Evolutionary conservation across 345 rosid species (phyloP).

Genomic region (Eutrema heterophyllum): DNA sequence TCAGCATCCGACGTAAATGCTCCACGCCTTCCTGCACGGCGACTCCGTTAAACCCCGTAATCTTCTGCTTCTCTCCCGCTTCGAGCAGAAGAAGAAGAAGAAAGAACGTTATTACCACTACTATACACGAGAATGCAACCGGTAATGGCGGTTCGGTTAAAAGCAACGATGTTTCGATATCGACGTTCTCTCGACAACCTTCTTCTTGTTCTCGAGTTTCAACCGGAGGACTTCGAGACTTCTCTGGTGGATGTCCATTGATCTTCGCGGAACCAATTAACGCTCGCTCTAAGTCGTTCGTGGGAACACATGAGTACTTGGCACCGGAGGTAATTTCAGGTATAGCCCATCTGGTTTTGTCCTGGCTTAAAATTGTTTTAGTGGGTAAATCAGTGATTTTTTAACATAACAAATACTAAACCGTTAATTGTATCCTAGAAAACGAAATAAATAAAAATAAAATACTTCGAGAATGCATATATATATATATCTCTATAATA

Average conservation of each 20-base stretch:
- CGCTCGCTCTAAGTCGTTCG: conserved; percentile 77
- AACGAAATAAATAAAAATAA: too few relatives aligned
- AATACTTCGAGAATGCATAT: too few relatives aligned
- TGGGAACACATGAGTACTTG: conserved; percentile 92
- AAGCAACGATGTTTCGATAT: conserved; percentile 11
- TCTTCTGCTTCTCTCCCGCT: conserved; percentile 53
- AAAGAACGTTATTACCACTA: conserved; percentile 37
- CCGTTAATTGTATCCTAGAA: too few relatives aligned
- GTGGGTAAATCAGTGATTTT: background rate
- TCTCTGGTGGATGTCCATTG: conserved; percentile 33
- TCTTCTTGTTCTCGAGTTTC: conserved; percentile 26
- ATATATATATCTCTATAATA: too few relatives aligned
- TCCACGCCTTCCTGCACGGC: conserved; percentile 57
- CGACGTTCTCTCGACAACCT: conserved; percentile 5
- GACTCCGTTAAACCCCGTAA: conserved; percentile 59
- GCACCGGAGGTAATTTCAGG: conserved; percentile 91
- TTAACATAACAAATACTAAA: background rate
- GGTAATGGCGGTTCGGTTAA: background rate
- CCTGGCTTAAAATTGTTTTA: background rate
- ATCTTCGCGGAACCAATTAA: conserved; percentile 75
- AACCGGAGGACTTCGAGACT: background rate
- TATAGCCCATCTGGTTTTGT: background rate
- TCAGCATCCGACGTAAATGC: conserved; percentile 28
- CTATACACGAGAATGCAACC: conserved; percentile 45
- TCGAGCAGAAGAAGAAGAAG: conserved; percentile 37